Evolutionary conservation across 2,329 filamentous ascomycete species (phyloP).

Genomic region (Scedosporium dehoogii): DNA sequence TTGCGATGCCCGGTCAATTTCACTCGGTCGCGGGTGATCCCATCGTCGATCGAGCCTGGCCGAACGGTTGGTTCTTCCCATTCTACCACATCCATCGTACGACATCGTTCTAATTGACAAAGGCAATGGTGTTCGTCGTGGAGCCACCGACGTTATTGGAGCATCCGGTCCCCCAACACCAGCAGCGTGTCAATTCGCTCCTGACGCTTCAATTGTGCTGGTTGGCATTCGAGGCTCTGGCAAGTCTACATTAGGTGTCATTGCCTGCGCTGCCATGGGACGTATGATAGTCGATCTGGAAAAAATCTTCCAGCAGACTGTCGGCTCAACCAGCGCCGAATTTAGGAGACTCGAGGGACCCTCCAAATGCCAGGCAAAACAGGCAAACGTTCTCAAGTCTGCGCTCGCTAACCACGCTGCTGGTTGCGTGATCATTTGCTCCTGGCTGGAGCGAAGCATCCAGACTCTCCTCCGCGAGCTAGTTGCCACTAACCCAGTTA

Average conservation of each 20-base stretch:
- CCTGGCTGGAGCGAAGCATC: conserved; percentile 56
- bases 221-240: conserved; percentile 65
- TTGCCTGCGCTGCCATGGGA: conserved; percentile 61
- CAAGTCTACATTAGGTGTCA: conserved; percentile 67
- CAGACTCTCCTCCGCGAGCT: conserved; percentile 53
- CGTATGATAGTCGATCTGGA: conserved; percentile 62
- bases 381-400: conserved; percentile 50
- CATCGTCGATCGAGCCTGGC: neutral
- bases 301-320: conserved; percentile 53
- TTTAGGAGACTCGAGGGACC: conserved; percentile 56
- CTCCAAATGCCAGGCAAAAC: conserved; percentile 51
- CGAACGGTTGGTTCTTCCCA: neutral
- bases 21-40: neutral
- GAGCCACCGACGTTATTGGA: neutral
- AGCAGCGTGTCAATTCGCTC: conserved; percentile 32
- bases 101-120: conserved; percentile 1
- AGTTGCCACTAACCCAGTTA: conserved; percentile 55
- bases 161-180: neutral
- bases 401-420: conserved; percentile 49
- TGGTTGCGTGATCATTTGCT: conserved; percentile 61
- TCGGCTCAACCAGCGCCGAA: conserved; percentile 48
- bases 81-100: neutral
- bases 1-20: neutral
- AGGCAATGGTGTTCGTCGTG: neutral
- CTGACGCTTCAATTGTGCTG: conserved; percentile 61